Evolutionary conservation across 2,329 filamentous ascomycete species (phyloP).

Genomic region (Metarhizium guizhouense): DNA sequence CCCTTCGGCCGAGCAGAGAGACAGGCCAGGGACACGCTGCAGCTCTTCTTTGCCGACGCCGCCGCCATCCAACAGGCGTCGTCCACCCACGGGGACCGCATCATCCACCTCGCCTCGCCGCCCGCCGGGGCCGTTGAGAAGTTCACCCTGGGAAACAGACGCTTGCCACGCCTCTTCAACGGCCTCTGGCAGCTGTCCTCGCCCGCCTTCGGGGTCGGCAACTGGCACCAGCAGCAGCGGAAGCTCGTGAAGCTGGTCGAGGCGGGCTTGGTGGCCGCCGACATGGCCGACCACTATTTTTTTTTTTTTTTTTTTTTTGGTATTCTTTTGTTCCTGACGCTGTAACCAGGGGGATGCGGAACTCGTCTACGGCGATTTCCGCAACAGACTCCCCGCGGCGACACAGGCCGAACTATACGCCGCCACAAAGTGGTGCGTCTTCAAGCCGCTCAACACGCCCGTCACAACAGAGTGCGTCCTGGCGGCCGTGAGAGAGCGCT

Average conservation of each 20-base stretch:
- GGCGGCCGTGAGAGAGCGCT: conserved; percentile 11
- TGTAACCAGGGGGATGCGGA: too few species aligned
- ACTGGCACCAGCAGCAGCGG: too few species aligned
- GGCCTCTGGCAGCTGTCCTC: conserved; percentile 24
- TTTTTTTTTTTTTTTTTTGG: too few species aligned
- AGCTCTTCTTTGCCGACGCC: conserved; percentile 16
- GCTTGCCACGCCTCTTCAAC: conserved; percentile 19
- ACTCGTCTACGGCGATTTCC: too few species aligned
- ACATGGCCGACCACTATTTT: too few species aligned
- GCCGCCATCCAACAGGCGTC: conserved; percentile 8
- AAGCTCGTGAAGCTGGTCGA: too few species aligned
- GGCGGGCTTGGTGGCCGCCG: too few species aligned
- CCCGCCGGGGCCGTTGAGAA: conserved; percentile 11
- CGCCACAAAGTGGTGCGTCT: too few species aligned
- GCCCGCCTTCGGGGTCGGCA: conserved; percentile 1
- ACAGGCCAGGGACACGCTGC: neutral
- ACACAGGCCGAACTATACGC: too few species aligned
- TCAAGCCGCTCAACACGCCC: too few species aligned
- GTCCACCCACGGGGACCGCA: neutral
- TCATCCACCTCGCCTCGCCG: neutral
- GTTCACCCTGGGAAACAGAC: conserved; percentile 9
- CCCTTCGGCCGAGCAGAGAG: conserved; percentile 1
- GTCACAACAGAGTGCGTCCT: conserved; percentile 11
- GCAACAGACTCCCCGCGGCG: too few species aligned
- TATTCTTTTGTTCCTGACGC: too few species aligned